Conservation (phyloP, 139 green algal species). For the Ostreobium quekettii region DNA sequence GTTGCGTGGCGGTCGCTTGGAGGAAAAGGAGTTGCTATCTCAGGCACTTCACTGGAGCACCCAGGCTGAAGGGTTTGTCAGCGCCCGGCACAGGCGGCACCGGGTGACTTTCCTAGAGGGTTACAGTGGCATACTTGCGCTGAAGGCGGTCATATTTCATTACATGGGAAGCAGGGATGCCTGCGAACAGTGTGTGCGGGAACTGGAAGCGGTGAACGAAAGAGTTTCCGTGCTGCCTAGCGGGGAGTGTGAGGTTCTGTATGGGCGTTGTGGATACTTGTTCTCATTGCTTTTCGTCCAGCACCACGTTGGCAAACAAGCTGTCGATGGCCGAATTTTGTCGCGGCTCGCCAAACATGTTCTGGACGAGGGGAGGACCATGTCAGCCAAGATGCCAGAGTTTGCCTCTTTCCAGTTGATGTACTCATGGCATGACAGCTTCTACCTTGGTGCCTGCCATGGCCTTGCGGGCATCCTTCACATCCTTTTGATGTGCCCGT, state of each 20-base stretch:
- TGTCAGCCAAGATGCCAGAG: background rate
- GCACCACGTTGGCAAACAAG: slow-evolving; percentile 18
- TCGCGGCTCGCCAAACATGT: background rate
- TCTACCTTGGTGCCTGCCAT: slow-evolving; percentile 51
- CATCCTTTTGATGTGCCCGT: slow-evolving; percentile 33
- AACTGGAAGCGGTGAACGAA: background rate
- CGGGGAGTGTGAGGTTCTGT: slow-evolving; percentile 45
- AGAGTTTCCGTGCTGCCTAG: slow-evolving; percentile 4
- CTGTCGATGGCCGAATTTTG: background rate
- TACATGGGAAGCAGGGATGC: background rate
- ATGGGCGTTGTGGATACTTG: slow-evolving; percentile 44
- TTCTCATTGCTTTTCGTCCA: slow-evolving; percentile 31
- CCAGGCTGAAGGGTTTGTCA: background rate
- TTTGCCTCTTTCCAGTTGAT: slow-evolving; percentile 28
- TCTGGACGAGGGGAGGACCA: background rate
- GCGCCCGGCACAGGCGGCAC: background rate
- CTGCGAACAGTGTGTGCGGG: slow-evolving; percentile 18
- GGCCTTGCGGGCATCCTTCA: slow-evolving; percentile 48
- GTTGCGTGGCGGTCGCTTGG: background rate
- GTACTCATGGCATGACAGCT: slow-evolving; percentile 49
- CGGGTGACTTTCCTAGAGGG: slow-evolving; percentile 31
- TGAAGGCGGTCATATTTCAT: slow-evolving; percentile 3
- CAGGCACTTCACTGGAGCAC: background rate
- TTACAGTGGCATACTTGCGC: slow-evolving; percentile 15
- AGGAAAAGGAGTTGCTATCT: background rate